phyloP scores from a whole-genome alignment of 345 rosid species.

The Carallia brachiata region DNA sequence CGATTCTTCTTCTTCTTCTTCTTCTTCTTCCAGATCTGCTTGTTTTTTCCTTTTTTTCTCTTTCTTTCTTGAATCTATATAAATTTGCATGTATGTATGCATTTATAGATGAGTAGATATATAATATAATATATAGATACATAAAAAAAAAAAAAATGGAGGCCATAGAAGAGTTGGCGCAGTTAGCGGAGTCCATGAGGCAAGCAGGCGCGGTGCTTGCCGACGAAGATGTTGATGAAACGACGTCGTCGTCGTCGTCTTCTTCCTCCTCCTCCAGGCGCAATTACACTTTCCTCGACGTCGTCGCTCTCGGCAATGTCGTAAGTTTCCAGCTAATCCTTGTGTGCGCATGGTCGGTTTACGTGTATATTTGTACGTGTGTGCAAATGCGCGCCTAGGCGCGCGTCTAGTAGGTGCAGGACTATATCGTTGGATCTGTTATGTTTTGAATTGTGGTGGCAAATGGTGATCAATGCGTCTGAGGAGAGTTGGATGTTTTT shows the following conservation, averaged over 20 bases:
- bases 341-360: background rate
- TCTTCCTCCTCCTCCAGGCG: conserved; percentile 51
- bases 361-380: background rate
- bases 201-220: conserved; percentile 83
- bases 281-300: conserved; percentile 74
- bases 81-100: background rate
- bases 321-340: conserved; percentile 42
- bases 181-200: conserved; percentile 85
- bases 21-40: no score
- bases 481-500: background rate
- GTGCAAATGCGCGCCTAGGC: background rate
- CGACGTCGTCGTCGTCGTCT: conserved; percentile 24
- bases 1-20: no score
- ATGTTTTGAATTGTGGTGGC: background rate
- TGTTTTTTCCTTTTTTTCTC: no score
- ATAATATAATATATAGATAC: no score
- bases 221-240: conserved; percentile 81
- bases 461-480: background rate
- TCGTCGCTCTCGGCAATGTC: conserved; percentile 79
- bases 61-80: background rate
- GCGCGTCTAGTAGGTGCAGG: background rate
- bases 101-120: background rate
- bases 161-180: conserved; percentile 84
- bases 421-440: conserved; percentile 18
- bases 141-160: conserved; percentile 44